A percentile compares a stretch with the other conserved stretches of the same genome.
phyloP scores from a whole-genome alignment of 768 basidiomycete genomes.

The Kwoniella heveanensis region DNA sequence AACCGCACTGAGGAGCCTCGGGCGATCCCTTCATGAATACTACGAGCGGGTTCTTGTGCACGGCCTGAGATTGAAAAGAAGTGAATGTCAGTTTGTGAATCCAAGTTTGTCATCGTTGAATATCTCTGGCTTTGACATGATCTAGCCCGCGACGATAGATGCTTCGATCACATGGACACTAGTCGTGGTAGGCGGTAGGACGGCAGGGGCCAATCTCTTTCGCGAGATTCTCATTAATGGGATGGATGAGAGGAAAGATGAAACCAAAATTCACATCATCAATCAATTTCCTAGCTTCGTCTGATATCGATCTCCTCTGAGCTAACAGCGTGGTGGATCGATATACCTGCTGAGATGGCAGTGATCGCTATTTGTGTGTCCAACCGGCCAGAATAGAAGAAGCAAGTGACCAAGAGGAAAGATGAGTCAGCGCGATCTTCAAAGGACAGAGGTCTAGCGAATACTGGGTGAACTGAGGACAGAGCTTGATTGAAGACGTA shows the following conservation, averaged over 20 bases:
- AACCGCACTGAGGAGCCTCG: conserved; percentile 83
- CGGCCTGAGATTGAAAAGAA: conserved; percentile 59
- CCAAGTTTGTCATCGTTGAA: too few relatives aligned
- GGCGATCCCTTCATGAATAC: conserved; percentile 99
- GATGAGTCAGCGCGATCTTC: conserved; percentile 23
- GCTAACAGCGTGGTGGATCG: conserved; percentile 39
- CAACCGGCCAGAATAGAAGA: not conserved
- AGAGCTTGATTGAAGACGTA: conserved; percentile 21
- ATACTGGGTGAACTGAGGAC: not conserved
- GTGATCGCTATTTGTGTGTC: conserved; percentile 38
- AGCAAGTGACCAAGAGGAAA: not conserved
- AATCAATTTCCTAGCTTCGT: conserved; percentile 52
- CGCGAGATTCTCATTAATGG: too few relatives aligned
- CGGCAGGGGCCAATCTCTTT: too few relatives aligned
- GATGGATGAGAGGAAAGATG: not conserved
- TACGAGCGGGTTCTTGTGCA: conserved; percentile 76
- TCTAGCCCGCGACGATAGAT: too few relatives aligned
- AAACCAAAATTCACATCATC: conserved; percentile 45
- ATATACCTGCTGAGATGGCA: conserved; percentile 46
- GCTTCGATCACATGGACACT: too few relatives aligned
- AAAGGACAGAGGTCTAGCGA: not conserved
- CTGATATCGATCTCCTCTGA: conserved; percentile 43
- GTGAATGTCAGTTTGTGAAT: too few relatives aligned
- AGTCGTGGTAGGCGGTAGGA: too few relatives aligned
- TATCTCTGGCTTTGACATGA: too few relatives aligned